Conservation (phyloP, 331 rosid species). For the Acacia concinna region DNA sequence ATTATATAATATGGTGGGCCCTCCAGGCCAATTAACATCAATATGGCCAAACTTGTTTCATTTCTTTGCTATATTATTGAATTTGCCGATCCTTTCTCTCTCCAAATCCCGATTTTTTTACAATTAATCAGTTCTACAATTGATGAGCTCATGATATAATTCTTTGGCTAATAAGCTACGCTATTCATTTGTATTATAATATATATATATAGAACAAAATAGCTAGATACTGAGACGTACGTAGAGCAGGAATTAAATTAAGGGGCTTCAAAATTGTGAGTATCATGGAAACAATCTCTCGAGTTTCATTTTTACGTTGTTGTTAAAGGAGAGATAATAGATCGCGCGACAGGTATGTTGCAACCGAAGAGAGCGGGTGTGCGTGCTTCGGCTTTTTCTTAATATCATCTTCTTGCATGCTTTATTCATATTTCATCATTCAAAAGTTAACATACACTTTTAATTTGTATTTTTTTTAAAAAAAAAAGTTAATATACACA, state of each 20-base stretch:
- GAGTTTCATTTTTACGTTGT: background rate
- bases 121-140: background rate
- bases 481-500: too few species aligned
- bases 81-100: background rate
- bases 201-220: background rate
- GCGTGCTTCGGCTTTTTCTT: background rate
- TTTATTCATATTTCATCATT: background rate
- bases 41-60: background rate
- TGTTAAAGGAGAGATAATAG: background rate
- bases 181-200: background rate
- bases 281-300: background rate
- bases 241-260: background rate
- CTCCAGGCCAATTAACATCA: background rate
- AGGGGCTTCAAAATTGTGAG: background rate
- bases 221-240: background rate
- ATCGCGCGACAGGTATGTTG: background rate
- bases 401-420: background rate
- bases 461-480: too few species aligned
- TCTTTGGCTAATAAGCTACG: background rate
- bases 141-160: background rate
- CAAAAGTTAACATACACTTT: too few species aligned
- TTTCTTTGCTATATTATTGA: background rate
- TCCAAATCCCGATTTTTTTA: constrained; percentile 18
- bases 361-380: background rate
- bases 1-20: background rate